Conservation (phyloP, 2,329 filamentous ascomycete genomes). For the Aureobasidium namibiae region DNA sequence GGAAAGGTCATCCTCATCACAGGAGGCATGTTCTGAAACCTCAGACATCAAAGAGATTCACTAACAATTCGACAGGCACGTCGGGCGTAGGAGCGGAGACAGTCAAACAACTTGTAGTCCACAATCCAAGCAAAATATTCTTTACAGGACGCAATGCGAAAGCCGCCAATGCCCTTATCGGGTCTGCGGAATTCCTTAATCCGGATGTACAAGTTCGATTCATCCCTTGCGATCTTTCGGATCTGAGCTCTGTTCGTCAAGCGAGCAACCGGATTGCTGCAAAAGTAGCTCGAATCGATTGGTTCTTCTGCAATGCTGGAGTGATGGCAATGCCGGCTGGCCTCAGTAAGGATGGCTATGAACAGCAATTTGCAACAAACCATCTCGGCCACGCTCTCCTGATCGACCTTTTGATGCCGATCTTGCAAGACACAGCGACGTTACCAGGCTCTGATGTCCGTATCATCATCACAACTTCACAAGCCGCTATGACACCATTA, state of each 20-base stretch:
- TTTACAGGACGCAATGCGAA: conserved; percentile 42
- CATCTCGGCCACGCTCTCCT: conserved; percentile 25
- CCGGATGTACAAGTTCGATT: conserved; percentile 33
- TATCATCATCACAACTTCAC: conserved; percentile 16
- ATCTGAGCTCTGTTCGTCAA: conserved; percentile 39
- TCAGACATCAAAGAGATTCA: neutral
- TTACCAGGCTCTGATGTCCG: conserved; percentile 9
- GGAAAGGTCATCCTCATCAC: conserved; percentile 25
- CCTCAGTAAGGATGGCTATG: conserved; percentile 21
- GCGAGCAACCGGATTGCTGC: conserved; percentile 36
- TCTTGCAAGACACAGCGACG: conserved; percentile 8
- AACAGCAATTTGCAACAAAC: conserved; percentile 21
- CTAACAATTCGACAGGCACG: conserved; percentile 29
- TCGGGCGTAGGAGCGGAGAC: conserved; percentile 40
- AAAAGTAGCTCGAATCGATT: conserved; percentile 14
- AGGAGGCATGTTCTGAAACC: neutral
- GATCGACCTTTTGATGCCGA: conserved; percentile 16
- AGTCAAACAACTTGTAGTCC: conserved; percentile 34
- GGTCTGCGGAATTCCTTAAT: conserved; percentile 27
- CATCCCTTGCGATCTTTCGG: conserved; percentile 43
- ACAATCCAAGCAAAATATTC: conserved; percentile 43
- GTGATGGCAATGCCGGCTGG: conserved; percentile 18
- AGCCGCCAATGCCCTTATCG: conserved; percentile 35
- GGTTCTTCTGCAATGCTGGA: conserved; percentile 19
- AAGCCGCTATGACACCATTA: neutral